phyloP scores from a whole-genome alignment of 2,329 filamentous ascomycete genomes.

The Stagonosporopsis tanaceti region DNA sequence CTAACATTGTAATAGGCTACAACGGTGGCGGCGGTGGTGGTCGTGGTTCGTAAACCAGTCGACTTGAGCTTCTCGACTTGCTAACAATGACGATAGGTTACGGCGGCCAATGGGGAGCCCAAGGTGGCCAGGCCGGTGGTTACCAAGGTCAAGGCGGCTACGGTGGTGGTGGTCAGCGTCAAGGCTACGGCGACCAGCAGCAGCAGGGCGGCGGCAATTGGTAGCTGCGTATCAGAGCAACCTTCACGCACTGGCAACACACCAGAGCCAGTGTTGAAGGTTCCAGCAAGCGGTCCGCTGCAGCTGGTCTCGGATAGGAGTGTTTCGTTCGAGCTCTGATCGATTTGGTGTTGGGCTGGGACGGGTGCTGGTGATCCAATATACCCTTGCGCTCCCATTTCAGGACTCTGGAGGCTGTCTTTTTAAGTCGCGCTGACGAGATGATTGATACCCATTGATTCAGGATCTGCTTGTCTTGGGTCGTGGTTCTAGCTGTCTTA shows the following conservation, averaged over 20 bases:
- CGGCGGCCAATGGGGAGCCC: conserved; percentile 38
- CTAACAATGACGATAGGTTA: conserved; percentile 28
- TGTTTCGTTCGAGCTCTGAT: conserved; percentile 31
- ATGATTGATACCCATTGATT: conserved; percentile 52
- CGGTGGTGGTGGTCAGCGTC: conserved; percentile 30
- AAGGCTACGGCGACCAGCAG: conserved; percentile 41
- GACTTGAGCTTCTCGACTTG: background rate
- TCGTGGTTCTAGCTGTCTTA: conserved; percentile 33
- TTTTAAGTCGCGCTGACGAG: conserved; percentile 46
- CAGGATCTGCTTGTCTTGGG: conserved; percentile 44
- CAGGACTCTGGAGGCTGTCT: conserved; percentile 24
- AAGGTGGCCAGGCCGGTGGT: conserved; percentile 38
- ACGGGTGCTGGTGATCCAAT: conserved; percentile 36
- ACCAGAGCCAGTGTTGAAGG: conserved; percentile 16
- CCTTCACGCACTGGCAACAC: conserved; percentile 16
- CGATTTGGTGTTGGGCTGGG: conserved; percentile 34
- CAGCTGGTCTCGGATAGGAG: conserved; percentile 21
- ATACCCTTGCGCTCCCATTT: conserved; percentile 29
- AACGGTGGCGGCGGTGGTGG: conserved; percentile 32
- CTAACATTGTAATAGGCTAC: conserved; percentile 23
- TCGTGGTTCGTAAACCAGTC: conserved; percentile 24
- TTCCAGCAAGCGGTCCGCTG: conserved; percentile 15
- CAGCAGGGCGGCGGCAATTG: conserved; percentile 47
- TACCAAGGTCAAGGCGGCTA: conserved; percentile 43
- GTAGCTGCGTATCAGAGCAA: conserved; percentile 33